A percentile compares a stretch with the other conserved stretches of the same genome.
These are phyloP conservation scores for Trametes pubescens DNA, from an alignment of 1,284 basidiomycete genomes.

Conservation along the genomic window DNA sequence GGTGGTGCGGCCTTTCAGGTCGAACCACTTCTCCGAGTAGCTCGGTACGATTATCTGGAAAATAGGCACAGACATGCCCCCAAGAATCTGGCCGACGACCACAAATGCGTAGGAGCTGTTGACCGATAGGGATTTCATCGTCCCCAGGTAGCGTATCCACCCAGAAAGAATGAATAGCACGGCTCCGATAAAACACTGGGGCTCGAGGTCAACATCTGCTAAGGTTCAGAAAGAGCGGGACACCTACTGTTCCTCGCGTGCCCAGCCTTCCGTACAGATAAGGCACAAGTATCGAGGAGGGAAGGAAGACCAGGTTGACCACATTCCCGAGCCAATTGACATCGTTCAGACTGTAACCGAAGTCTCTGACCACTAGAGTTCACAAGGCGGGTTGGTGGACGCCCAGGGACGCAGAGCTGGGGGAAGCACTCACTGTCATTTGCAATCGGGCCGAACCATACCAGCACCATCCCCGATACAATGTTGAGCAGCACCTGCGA, in stretches of 20 bases:
- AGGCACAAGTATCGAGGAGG: constrained; percentile 65
- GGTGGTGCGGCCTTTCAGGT: constrained; percentile 74
- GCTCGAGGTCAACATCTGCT: background rate
- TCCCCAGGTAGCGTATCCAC: constrained; percentile 82
- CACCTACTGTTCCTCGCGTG: constrained; percentile 63
- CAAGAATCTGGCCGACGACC: constrained; percentile 73
- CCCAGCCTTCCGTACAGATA: constrained; percentile 64
- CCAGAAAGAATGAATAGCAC: constrained; percentile 62
- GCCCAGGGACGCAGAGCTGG: constrained; percentile 38
- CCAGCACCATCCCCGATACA: constrained; percentile 68
- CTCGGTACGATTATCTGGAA: constrained; percentile 74
- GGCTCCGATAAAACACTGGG: constrained; percentile 62
- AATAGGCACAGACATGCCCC: constrained; percentile 64
- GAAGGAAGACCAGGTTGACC: constrained; percentile 66
- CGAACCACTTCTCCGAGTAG: constrained; percentile 84
- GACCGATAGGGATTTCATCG: constrained; percentile 56
- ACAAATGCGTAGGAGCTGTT: constrained; percentile 65
- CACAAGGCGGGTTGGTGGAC: background rate
- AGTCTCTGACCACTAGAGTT: constrained; percentile 60
- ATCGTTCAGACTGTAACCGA: constrained; percentile 67
- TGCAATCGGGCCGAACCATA: constrained; percentile 82
- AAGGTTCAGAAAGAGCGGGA: background rate
- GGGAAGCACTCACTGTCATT: constrained; percentile 56
- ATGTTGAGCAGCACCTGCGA: constrained; percentile 66
- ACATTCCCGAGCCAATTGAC: constrained; percentile 84